Base-by-base conservation (phyloP, 495 filamentous ascomycete species). In the Talaromyces wortmannii region DNA sequence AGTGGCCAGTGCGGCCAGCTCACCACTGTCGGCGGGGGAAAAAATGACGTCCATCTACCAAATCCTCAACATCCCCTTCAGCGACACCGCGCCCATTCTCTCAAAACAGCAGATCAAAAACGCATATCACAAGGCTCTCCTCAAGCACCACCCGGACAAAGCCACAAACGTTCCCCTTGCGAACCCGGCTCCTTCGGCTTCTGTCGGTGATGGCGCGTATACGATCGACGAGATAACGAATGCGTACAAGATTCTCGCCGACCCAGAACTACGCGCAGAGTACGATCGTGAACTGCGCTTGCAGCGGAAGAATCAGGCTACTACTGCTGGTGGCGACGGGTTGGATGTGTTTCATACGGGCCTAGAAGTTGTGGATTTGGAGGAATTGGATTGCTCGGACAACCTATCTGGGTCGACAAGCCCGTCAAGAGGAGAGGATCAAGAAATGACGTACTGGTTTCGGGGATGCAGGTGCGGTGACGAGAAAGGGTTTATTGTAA, bases 101-200 rank as follows among this genome's bases (percentile, higher is more conserved):
- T 64, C 68, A 5, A 77, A 77, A 47, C 69, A 72, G 50, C 67
- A 79, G 32, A 68, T 95, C 48, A 92, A 92, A 66, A 69, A 73
- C 54, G 89, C 90, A 31, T 96, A 96, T 68, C 86, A 84, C 61
- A 82, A 81, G 59, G 86, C 91, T 1, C 78, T 96, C 8, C 78
- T 96, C 6, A 75, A 71, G 48, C 75, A 95, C 68, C 91, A 95
- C 67, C 91, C 91, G 0, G 91, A 96, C 74, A 95, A 95, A 64
- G 63, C 69, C 15, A 33, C 36, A 60, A 81, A 80, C 58, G 84
- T 90, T 3, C 78, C 96, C 12, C 78, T 95, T 7, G 74, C 69
- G 47, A 75, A 92, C 68, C 90, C 94, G 45, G 16, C 50, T 52
- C 43, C 55, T 1, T 47, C 16, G 2, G 5, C 50, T 55, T 47